phyloP scores from a whole-genome alignment of 768 basidiomycete genomes.

The Agrocybe pediades region DNA sequence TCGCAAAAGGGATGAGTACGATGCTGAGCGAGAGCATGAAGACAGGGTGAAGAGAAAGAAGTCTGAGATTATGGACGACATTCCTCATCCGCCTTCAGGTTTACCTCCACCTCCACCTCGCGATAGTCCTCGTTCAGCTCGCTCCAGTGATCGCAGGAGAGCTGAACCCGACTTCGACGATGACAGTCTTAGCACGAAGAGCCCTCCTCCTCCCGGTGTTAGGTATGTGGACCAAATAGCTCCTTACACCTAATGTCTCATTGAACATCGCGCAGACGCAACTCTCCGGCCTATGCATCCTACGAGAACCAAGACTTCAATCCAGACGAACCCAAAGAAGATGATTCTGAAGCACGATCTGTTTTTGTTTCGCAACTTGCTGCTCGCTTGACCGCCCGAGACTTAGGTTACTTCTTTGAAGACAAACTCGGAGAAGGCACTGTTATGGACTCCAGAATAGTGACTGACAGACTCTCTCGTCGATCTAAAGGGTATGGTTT shows the following conservation, averaged over 20 bases:
- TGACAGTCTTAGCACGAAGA: conserved; percentile 34
- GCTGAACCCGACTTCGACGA: conserved; percentile 52
- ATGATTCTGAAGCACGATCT: conserved; percentile 97
- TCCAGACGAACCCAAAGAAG: conserved; percentile 88
- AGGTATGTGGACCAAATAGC: conserved; percentile 38
- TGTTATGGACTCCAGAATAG: conserved; percentile 95
- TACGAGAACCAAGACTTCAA: conserved; percentile 68
- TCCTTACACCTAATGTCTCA: conserved; percentile 1
- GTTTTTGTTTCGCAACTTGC: conserved; percentile 99
- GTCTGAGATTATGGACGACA: conserved; percentile 52
- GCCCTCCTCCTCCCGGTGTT: conserved; percentile 44
- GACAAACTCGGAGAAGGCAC: conserved; percentile 92
- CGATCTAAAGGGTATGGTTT: conserved; percentile 91
- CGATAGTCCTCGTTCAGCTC: conserved; percentile 56
- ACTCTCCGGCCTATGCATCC: conserved; percentile 52
- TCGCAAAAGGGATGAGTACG: conserved; percentile 69
- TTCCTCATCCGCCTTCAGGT: conserved; percentile 36
- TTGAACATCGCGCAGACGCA: conserved; percentile 48
- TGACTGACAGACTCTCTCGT: conserved; percentile 91
- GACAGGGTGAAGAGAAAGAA: conserved; percentile 69
- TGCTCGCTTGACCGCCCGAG: conserved; percentile 93
- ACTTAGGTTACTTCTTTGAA: conserved; percentile 98
- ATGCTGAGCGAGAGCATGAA: conserved; percentile 48
- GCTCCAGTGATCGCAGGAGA: conserved; percentile 58
- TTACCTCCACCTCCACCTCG: conserved; percentile 45